Evolutionary conservation across 2,329 filamentous ascomycete genomes (phyloP).

Genomic region (Hymenoscyphus albidus): DNA sequence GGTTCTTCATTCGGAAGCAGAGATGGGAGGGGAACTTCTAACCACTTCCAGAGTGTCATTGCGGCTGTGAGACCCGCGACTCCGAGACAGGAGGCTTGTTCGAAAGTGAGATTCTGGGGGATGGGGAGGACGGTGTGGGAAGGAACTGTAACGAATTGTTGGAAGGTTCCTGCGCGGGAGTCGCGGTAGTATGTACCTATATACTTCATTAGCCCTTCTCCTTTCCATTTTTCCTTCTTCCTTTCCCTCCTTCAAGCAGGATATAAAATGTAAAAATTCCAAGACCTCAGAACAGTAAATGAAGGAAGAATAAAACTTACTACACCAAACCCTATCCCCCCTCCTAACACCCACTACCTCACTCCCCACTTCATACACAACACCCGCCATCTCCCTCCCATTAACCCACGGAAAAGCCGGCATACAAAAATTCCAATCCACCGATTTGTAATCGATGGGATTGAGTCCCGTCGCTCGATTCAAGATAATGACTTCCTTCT

Average conservation of each 20-base stretch:
- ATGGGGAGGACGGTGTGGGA: conserved; percentile 41
- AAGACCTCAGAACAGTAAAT: conserved; percentile 11
- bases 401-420: conserved; percentile 31
- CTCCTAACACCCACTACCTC: conserved; percentile 18
- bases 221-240: conserved; percentile 17
- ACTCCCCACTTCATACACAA: conserved; percentile 19
- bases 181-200: conserved; percentile 43
- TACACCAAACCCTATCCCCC: conserved; percentile 31
- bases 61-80: conserved; percentile 41
- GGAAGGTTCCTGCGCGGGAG: conserved; percentile 41
- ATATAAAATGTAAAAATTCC: conserved; percentile 14
- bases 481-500: conserved; percentile 38
- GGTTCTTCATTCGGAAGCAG: not conserved
- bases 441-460: conserved; percentile 42
- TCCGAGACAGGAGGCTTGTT: conserved; percentile 38
- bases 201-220: conserved; percentile 2
- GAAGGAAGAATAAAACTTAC: conserved; percentile 25
- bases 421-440: conserved; percentile 43
- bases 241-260: not conserved
- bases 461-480: conserved; percentile 39
- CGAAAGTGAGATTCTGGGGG: conserved; percentile 35
- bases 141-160: conserved; percentile 41
- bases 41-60: conserved; percentile 42
- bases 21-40: conserved; percentile 33
- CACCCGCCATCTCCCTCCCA: conserved; percentile 23